Evolutionary conservation across 306 rosid genomes (phyloP).

Genomic region (Cucumis cinereus): DNA sequence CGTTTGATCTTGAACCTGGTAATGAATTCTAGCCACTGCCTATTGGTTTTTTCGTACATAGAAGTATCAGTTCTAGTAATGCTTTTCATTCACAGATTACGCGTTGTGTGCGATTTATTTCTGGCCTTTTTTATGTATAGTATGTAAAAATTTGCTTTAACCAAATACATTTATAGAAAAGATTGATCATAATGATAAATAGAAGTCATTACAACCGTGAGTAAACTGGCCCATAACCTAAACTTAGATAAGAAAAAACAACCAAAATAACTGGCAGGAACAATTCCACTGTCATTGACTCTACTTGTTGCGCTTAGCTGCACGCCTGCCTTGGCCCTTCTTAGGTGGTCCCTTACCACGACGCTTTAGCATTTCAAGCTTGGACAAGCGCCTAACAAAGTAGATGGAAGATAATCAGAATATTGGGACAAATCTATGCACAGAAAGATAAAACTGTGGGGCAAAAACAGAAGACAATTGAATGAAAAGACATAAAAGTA

Average conservation of each 20-base stretch:
- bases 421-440: neutral
- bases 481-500: neutral
- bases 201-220: neutral
- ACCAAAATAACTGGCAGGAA: neutral
- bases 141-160: neutral
- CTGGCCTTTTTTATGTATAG: neutral
- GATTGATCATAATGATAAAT: neutral
- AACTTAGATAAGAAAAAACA: neutral
- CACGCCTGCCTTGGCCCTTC: conserved; percentile 89
- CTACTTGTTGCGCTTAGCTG: conserved; percentile 63
- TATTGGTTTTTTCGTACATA: neutral
- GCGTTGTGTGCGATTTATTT: no score
- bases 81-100: neutral
- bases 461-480: neutral
- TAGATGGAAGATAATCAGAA: conserved; percentile 6
- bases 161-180: neutral
- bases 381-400: conserved; percentile 52
- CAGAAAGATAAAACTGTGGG: neutral
- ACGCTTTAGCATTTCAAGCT: conserved; percentile 89
- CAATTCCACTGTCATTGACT: neutral
- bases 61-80: neutral
- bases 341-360: conserved; percentile 92
- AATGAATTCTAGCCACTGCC: neutral
- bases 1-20: neutral
- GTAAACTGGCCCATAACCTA: neutral